These are phyloP conservation scores for Malassezia sympodialis DNA, from an alignment of 1,284 basidiomycete species.

Conservation along the genomic window DNA sequence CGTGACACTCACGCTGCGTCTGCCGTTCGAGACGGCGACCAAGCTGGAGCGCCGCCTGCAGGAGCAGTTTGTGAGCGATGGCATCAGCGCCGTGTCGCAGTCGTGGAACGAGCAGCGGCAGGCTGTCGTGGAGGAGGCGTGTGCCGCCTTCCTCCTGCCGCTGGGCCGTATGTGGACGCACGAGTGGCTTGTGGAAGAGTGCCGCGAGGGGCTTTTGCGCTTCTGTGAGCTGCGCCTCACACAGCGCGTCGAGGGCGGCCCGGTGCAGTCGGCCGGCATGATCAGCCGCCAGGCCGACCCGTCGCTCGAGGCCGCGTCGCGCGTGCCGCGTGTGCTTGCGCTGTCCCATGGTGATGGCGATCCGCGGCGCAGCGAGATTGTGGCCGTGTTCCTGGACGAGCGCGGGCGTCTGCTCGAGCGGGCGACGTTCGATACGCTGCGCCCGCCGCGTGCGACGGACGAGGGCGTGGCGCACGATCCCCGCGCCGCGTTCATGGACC, in stretches of 20 bases:
- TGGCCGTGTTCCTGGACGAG: conserved; percentile 74
- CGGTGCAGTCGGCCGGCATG: conserved; percentile 55
- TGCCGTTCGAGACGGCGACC: conserved; percentile 48
- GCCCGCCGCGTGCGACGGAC: conserved; percentile 23
- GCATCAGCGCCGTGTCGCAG: conserved; percentile 69
- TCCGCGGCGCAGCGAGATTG: conserved; percentile 76
- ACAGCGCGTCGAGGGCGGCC: conserved; percentile 54
- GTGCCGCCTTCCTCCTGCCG: conserved; percentile 71
- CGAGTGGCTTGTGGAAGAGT: conserved; percentile 79
- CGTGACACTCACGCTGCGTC: conserved; percentile 64
- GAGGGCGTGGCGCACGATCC: conserved; percentile 52
- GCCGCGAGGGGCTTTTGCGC: conserved; percentile 58
- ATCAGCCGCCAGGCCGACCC: conserved; percentile 28
- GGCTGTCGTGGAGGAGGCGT: conserved; percentile 65
- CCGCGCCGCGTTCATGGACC: conserved; percentile 61
- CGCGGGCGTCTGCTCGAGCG: conserved; percentile 79
- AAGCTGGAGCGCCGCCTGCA: conserved; percentile 52
- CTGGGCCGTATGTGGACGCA: conserved; percentile 73
- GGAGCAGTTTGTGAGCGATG: conserved; percentile 73
- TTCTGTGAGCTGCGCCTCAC: conserved; percentile 31
- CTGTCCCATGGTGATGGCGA: conserved; percentile 92
- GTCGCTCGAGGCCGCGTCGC: conserved; percentile 54
- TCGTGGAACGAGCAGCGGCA: conserved; percentile 87
- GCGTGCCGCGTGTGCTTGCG: conserved; percentile 74
- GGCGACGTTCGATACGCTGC: conserved; percentile 65